These are phyloP conservation scores for Strigomonas galati DNA, from an alignment of 208 protist genomes.

Conservation along the genomic window DNA sequence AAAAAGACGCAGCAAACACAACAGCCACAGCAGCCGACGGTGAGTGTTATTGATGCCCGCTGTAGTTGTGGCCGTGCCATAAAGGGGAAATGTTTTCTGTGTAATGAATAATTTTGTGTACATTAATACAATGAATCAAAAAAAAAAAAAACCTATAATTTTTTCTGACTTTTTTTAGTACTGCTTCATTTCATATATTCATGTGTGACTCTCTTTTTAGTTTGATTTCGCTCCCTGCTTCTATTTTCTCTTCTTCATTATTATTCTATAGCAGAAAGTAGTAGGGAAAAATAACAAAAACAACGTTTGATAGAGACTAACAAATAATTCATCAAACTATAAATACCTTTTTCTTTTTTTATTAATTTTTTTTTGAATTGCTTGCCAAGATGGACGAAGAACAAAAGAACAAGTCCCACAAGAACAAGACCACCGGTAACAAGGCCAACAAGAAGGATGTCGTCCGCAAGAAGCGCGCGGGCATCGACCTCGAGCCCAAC, in stretches of 20 bases:
- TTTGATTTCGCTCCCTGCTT: constrained; percentile 6
- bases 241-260: constrained; percentile 2
- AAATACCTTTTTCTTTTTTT: constrained; percentile 9
- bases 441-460: constrained; percentile 87
- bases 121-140: neutral
- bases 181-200: neutral
- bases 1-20: too few species aligned
- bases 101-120: constrained; percentile 3
- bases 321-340: constrained; percentile 3
- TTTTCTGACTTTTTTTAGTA: neutral
- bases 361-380: neutral
- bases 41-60: neutral
- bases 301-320: neutral
- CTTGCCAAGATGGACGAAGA: constrained; percentile 41
- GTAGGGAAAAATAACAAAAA: neutral
- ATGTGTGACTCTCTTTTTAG: constrained; percentile 7
- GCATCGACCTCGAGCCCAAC: constrained; percentile 89
- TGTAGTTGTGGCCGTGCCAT: neutral
- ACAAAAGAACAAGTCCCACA: constrained; percentile 88
- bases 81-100: constrained; percentile 8
- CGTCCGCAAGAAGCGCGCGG: constrained; percentile 83
- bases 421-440: constrained; percentile 79
- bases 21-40: too few species aligned
- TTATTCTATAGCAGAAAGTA: neutral
- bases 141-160: neutral